Evolutionary conservation across 1,139 yeast genomes (phyloP), one percentile per base, ranked within the genome.

Genomic region (Yamadazyma membranifaciens): DNA sequence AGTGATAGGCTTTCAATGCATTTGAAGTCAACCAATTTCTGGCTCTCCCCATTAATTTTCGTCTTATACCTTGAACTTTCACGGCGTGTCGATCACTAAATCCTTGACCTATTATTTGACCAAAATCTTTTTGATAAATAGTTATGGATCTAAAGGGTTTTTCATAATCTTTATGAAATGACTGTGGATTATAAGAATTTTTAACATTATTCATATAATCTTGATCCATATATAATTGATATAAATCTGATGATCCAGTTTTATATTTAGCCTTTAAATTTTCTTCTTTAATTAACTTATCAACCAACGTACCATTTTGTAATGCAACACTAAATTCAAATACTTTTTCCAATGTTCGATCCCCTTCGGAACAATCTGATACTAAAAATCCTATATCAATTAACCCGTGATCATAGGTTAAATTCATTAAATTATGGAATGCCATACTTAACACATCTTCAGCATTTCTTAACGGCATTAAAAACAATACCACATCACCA

Each of bases 1-100:
- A 83, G 61, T 88, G 96, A 55, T 87, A 83, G 1, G 95, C 89
- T 54, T 81, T 78, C 46, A 88, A 66, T 1, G 95, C 89, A 34
- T 80, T 76, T 1, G 87, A 74, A 3, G 91, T 78, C 39, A 88
- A 67, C 94, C 95, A 88, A 60, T 88, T 88, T 60, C 96, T 73
- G 3, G 96, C 96, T 44, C 94, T 71, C 2, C 95, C 96, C 96
- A 88, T 87, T 47, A 87, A 65, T 57, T 86, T 87, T 47, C 96
- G 71, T 54, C 96, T 75, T 31, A 87, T 83, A 12, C 95, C 96
- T 63, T 88, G 96, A 16, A 86, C 91, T 57, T 86, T 87, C 36
- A 87, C 94, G 14, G 87, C 94, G 57, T 88, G 96, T 47, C 96
- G 69, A 57, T 87, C 95, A 49, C 87, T 78, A 60, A 92, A 91